phyloP scores from a whole-genome alignment of 495 filamentous ascomycete species.

The Amniculicola lignicola region DNA sequence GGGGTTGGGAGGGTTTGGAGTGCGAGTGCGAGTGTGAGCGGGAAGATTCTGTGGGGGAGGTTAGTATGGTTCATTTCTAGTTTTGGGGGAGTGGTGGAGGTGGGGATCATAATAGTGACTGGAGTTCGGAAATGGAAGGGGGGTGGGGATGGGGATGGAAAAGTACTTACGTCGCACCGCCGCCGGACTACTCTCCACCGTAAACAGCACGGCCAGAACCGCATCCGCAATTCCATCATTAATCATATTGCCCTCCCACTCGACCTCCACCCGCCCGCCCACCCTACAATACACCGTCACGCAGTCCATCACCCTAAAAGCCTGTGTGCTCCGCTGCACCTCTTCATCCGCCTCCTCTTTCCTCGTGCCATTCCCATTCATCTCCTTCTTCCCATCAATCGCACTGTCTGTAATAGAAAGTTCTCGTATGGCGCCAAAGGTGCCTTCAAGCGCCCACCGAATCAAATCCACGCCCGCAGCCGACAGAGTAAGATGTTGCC shows the following conservation, averaged over 20 bases:
- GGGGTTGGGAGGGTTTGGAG: slow-evolving; percentile 5
- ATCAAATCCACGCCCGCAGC: slow-evolving; percentile 89
- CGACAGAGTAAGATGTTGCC: slow-evolving; percentile 77
- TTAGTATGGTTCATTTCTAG: not conserved
- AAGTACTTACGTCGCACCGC: slow-evolving; percentile 78
- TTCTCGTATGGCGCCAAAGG: slow-evolving; percentile 83
- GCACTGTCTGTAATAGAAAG: slow-evolving; percentile 47
- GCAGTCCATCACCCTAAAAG: slow-evolving; percentile 87
- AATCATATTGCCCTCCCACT: slow-evolving; percentile 97
- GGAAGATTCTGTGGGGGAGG: slow-evolving; percentile 51
- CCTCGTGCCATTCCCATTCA: slow-evolving; percentile 49
- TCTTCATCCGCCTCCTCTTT: slow-evolving; percentile 59
- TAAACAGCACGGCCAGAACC: slow-evolving; percentile 84
- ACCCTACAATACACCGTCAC: slow-evolving; percentile 67
- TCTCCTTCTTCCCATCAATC: slow-evolving; percentile 42
- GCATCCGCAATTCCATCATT: slow-evolving; percentile 97
- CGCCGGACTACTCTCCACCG: slow-evolving; percentile 86
- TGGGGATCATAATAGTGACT: not conserved
- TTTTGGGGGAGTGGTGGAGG: too few species aligned
- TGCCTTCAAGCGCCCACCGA: slow-evolving; percentile 88
- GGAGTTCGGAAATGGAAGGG: too few species aligned
- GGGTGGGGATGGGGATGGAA: not conserved
- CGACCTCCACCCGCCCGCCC: slow-evolving; percentile 77
- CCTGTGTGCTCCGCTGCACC: slow-evolving; percentile 50
- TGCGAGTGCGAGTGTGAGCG: slow-evolving; percentile 52